phyloP scores from a whole-genome alignment of 352 stramenopile species.

The Phytophthora constricta region DNA sequence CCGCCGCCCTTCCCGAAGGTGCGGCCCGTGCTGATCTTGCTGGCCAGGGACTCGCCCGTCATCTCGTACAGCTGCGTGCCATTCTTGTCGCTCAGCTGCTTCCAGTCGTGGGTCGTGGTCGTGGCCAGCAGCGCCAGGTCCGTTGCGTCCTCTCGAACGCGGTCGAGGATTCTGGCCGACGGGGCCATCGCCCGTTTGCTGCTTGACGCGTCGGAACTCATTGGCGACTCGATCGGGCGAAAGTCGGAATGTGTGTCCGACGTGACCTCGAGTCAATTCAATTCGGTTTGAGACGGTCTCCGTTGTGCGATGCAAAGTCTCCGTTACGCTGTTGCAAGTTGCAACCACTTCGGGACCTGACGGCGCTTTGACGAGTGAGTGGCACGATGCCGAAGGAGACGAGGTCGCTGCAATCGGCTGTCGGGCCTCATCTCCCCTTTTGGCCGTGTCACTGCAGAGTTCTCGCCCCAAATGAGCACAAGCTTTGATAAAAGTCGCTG shows the following conservation, averaged over 20 bases:
- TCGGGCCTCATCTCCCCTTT: background rate
- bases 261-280: too few species aligned
- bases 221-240: background rate
- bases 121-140: slow-evolving; percentile 62
- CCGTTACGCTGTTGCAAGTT: background rate
- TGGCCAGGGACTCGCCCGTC: slow-evolving; percentile 49
- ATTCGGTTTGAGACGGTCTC: background rate
- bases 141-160: slow-evolving; percentile 49
- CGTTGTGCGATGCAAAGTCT: background rate
- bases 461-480: background rate
- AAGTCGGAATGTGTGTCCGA: background rate
- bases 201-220: slow-evolving; percentile 11
- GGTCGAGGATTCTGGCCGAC: slow-evolving; percentile 55
- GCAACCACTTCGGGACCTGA: background rate
- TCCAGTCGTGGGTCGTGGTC: slow-evolving; percentile 49
- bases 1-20: slow-evolving; percentile 48
- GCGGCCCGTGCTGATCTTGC: slow-evolving; percentile 39
- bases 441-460: background rate
- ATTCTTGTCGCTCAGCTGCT: slow-evolving; percentile 58
- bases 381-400: background rate
- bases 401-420: background rate
- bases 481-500: background rate
- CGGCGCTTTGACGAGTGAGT: background rate
- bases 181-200: slow-evolving; percentile 26
- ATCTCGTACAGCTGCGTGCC: slow-evolving; percentile 60